phyloP scores from a whole-genome alignment of 441 rosid species.

The Gossypium schwendimanii region DNA sequence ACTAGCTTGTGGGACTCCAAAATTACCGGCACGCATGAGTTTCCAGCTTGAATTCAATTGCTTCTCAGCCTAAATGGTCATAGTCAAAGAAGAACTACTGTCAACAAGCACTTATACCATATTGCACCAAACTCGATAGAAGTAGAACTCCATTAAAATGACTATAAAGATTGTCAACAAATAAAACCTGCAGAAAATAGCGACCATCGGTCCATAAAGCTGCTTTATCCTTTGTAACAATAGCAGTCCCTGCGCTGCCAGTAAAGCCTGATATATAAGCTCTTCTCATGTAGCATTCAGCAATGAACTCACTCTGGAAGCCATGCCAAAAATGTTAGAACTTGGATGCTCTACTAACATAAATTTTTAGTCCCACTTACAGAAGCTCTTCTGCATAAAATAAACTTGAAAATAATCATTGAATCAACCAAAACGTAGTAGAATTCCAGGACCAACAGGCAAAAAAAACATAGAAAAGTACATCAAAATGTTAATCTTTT shows the following conservation, averaged over 20 bases:
- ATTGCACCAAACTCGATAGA: neutral
- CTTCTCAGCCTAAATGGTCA: constrained; percentile 66
- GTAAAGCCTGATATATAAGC: constrained; percentile 79
- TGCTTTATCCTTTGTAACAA: constrained; percentile 85
- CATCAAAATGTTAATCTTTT: neutral
- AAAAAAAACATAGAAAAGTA: neutral
- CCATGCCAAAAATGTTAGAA: constrained; percentile 8
- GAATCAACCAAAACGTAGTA: neutral
- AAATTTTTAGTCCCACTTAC: neutral
- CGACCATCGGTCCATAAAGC: constrained; percentile 98
- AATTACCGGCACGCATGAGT: constrained; percentile 90
- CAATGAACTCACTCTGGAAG: constrained; percentile 87
- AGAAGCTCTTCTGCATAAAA: neutral
- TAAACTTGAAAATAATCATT: neutral
- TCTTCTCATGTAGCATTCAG: constrained; percentile 84
- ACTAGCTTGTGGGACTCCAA: constrained; percentile 69
- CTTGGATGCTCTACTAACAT: neutral
- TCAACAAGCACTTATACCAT: neutral
- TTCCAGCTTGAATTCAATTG: constrained; percentile 76
- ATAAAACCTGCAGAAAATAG: constrained; percentile 80
- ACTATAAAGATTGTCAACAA: neutral
- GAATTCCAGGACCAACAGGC: neutral
- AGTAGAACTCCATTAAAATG: neutral
- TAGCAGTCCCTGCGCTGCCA: constrained; percentile 91
- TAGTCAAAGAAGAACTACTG: neutral